Conservation (phyloP, 106 monocot genomes). For the Alisma plantagoaquatica region DNA sequence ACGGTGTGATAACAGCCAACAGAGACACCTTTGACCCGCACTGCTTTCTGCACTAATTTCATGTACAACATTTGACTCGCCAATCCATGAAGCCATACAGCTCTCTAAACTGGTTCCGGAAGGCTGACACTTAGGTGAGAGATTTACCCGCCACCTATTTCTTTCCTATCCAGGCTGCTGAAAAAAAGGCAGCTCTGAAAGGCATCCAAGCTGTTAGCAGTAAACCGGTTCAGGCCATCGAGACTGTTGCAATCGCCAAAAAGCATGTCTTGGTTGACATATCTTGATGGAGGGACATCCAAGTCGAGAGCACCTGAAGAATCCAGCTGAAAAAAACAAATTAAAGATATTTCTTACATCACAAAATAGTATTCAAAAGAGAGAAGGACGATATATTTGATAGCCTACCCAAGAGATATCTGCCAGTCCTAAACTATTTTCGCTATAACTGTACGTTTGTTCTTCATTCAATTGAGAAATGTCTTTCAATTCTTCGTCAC, state of each 20-base stretch:
- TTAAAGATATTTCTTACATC: neutral
- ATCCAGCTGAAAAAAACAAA: constrained; percentile 61
- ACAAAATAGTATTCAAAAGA: neutral
- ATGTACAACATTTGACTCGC: neutral
- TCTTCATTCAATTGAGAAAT: constrained; percentile 11
- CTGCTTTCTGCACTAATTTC: neutral
- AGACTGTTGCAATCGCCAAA: constrained; percentile 44
- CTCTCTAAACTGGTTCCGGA: neutral
- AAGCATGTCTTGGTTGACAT: constrained; percentile 34
- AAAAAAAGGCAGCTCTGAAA: constrained; percentile 56
- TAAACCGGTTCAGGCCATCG: constrained; percentile 37
- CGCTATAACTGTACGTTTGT: constrained; percentile 6
- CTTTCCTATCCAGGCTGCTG: constrained; percentile 28
- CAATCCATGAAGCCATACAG: neutral
- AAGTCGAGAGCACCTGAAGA: constrained; percentile 77
- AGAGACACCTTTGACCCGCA: too few species aligned
- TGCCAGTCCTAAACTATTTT: constrained; percentile 27
- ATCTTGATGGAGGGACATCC: constrained; percentile 64
- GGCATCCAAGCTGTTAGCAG: constrained; percentile 51
- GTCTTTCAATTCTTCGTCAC: constrained; percentile 5
- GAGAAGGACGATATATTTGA: neutral
- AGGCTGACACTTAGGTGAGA: neutral
- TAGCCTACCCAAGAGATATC: constrained; percentile 79
- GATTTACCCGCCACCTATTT: neutral
- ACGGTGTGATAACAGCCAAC: too few species aligned